Percentiles rank a stretch among this genome's conserved stretches.
Evolutionary conservation across 164 flowering plant genomes (phyloP).

Genomic region (Nymphaea thermarum): DNA sequence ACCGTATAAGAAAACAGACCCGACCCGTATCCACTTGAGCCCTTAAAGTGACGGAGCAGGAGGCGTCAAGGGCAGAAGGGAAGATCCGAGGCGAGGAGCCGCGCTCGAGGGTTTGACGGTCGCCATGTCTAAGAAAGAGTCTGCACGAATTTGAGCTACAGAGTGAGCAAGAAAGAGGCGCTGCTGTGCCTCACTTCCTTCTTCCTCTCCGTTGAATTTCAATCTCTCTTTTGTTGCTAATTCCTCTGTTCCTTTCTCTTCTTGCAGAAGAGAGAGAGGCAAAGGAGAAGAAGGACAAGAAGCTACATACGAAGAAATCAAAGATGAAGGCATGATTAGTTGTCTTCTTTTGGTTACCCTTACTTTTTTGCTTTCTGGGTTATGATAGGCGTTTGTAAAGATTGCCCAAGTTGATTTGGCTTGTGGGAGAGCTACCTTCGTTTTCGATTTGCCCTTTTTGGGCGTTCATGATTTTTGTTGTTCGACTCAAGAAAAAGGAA

Average conservation of each 20-base stretch:
- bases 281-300: slow-evolving; percentile 51
- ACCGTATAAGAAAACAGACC: too few relatives aligned
- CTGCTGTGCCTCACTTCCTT: neutral
- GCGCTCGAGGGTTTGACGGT: slow-evolving; percentile 1
- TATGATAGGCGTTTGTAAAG: neutral
- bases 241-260: neutral
- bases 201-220: too few relatives aligned
- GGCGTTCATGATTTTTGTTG: neutral
- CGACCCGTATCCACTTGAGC: too few relatives aligned
- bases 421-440: neutral
- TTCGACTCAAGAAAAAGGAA: neutral
- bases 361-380: neutral
- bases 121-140: slow-evolving; percentile 82
- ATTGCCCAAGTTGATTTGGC: neutral
- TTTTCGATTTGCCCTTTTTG: neutral
- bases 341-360: neutral
- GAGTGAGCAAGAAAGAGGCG: slow-evolving; percentile 19
- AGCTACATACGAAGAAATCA: slow-evolving; percentile 70
- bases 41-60: too few relatives aligned
- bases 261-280: slow-evolving; percentile 61
- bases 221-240: neutral
- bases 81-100: neutral
- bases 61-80: neutral
- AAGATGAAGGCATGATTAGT: slow-evolving; percentile 67
- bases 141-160: slow-evolving; percentile 71